Percentiles rank a stretch among this genome's conserved stretches.
phyloP scores from a whole-genome alignment of 805 yeast species.

The Yamadazyma insecticola region DNA sequence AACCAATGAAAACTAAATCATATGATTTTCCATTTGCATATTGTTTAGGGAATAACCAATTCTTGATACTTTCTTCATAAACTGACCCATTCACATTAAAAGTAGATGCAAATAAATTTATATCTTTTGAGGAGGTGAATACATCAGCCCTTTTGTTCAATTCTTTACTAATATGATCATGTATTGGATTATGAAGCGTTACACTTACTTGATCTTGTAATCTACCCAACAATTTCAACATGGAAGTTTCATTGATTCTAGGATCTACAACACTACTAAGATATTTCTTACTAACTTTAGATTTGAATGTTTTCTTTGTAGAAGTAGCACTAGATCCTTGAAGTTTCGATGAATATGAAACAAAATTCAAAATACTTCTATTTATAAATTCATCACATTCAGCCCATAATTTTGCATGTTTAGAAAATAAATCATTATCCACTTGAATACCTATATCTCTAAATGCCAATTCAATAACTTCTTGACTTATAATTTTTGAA shows the following conservation, averaged over 20 bases:
- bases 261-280: conserved; percentile 39
- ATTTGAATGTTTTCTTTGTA: conserved; percentile 26
- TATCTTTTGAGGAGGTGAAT: conserved; percentile 36
- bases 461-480: conserved; percentile 44
- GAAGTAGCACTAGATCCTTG: conserved; percentile 42
- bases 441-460: conserved; percentile 36
- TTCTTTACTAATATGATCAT: conserved; percentile 45
- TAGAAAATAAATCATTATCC: conserved; percentile 27
- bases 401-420: conserved; percentile 45
- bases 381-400: conserved; percentile 40
- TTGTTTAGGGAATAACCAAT: conserved; percentile 43
- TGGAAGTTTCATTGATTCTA: conserved; percentile 35
- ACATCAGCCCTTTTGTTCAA: conserved; percentile 34
- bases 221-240: conserved; percentile 47
- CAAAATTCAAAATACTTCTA: conserved; percentile 35
- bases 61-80: conserved; percentile 35
- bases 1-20: conserved; percentile 76
- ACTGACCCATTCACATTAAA: conserved; percentile 53
- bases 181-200: conserved; percentile 48
- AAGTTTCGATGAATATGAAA: conserved; percentile 33
- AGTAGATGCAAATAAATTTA: conserved; percentile 44
- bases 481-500: conserved; percentile 44
- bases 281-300: conserved; percentile 33
- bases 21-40: conserved; percentile 47
- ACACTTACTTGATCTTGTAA: conserved; percentile 42